phyloP scores from a whole-genome alignment of 441 rosid species.

The Omphalea diandra region DNA sequence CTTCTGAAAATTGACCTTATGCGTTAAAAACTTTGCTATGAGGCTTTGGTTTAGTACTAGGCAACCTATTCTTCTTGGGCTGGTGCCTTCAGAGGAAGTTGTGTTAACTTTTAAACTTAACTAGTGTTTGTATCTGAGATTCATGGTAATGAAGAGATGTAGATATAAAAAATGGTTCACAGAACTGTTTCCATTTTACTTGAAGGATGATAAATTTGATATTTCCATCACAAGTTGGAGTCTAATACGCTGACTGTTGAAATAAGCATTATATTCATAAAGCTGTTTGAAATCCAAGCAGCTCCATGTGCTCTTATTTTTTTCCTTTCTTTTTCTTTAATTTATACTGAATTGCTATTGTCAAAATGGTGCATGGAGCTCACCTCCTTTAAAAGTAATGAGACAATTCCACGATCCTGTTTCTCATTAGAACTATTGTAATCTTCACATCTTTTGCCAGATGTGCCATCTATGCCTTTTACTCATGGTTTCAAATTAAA shows the following conservation, averaged over 20 bases:
- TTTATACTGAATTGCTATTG: too few species aligned
- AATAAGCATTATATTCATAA: constrained; percentile 3
- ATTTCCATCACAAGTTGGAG: constrained; percentile 3
- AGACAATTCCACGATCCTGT: background rate
- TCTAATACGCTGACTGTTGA: background rate
- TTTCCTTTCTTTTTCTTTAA: background rate
- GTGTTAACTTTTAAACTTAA: background rate
- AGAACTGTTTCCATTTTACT: constrained; percentile 2
- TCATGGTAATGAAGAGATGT: background rate
- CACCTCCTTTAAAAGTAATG: constrained; percentile 6
- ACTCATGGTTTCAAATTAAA: constrained; percentile 18
- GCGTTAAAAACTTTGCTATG: background rate
- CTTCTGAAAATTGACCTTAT: background rate
- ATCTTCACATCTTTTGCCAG: constrained; percentile 19
- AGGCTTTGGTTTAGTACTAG: background rate
- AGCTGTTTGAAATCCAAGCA: background rate
- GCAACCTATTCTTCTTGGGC: background rate
- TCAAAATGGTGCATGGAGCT: background rate
- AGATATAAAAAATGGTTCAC: constrained; percentile 4
- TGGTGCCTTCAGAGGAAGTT: background rate
- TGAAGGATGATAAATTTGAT: background rate
- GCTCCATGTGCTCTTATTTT: background rate
- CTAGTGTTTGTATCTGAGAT: background rate
- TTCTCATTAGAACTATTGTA: background rate
- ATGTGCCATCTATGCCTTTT: constrained; percentile 20